Evolutionary conservation across 2,329 filamentous ascomycete species (phyloP).

Genomic region (Gaeumannomyces sp.): DNA sequence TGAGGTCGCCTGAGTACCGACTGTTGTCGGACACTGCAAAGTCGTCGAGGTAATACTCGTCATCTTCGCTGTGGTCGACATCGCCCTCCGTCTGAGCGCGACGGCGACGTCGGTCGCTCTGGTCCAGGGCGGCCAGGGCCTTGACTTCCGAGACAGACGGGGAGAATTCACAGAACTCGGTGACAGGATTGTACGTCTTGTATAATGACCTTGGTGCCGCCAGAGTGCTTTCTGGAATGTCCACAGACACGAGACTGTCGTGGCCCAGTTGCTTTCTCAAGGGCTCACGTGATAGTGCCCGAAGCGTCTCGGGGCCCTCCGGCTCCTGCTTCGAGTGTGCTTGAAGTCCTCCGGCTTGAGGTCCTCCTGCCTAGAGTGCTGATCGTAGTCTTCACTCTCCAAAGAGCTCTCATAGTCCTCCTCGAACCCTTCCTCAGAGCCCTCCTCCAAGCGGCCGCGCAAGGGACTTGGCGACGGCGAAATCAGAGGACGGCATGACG

Average conservation of each 20-base stretch:
- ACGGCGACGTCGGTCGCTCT: not conserved
- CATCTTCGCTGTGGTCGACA: constrained; percentile 12
- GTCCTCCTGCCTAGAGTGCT: not conserved
- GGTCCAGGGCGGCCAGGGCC: not conserved
- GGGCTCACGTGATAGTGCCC: too few species aligned
- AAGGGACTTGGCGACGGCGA: not conserved
- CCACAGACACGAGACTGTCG: not conserved
- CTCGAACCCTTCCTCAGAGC: not conserved
- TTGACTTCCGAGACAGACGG: not conserved
- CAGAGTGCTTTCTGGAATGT: constrained; percentile 11
- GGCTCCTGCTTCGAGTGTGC: too few species aligned
- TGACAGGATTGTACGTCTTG: constrained; percentile 3
- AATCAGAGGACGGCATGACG: not conserved
- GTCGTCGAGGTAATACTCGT: constrained; percentile 38
- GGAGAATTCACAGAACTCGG: not conserved
- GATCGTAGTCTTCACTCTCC: not conserved
- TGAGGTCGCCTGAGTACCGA: constrained; percentile 41
- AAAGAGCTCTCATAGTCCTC: not conserved
- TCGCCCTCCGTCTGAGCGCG: not conserved
- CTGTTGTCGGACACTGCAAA: constrained; percentile 47
- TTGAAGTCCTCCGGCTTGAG: not conserved
- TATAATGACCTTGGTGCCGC: constrained; percentile 1
- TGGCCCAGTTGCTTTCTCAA: not conserved
- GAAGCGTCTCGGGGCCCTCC: too few species aligned
- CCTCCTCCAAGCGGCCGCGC: not conserved